Conservation (phyloP, 2,329 filamentous ascomycete species). For the Exserohilum rostratum region DNA sequence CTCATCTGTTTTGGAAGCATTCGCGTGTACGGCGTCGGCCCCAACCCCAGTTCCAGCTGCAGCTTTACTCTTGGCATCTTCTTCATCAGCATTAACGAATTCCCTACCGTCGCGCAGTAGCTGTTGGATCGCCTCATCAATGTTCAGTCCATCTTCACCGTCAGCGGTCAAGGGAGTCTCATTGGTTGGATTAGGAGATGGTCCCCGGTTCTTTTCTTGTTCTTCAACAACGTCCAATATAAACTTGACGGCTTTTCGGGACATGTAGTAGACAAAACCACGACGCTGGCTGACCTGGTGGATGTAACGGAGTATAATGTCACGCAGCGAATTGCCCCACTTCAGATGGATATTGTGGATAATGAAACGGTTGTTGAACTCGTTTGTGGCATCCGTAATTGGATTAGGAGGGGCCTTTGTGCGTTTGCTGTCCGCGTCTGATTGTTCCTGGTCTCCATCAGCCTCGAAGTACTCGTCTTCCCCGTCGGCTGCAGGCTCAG, state of each 20-base stretch:
- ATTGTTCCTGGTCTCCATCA: constrained; percentile 59
- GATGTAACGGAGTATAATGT: constrained; percentile 95
- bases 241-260: constrained; percentile 93
- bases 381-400: constrained; percentile 82
- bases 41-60: neutral
- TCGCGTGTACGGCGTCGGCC: constrained; percentile 20
- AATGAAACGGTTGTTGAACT: constrained; percentile 98
- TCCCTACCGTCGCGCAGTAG: constrained; percentile 83
- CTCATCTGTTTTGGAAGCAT: constrained; percentile 31
- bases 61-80: constrained; percentile 33
- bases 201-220: constrained; percentile 69
- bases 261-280: constrained; percentile 98
- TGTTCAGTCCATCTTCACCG: constrained; percentile 67
- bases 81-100: constrained; percentile 76
- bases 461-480: constrained; percentile 56
- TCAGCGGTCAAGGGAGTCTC: constrained; percentile 50
- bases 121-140: constrained; percentile 85
- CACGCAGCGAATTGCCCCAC: constrained; percentile 95
- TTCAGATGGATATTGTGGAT: constrained; percentile 97
- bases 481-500: constrained; percentile 50
- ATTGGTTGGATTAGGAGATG: constrained; percentile 34
- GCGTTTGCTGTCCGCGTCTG: constrained; percentile 55
- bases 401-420: constrained; percentile 66
- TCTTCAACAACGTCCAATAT: constrained; percentile 98
- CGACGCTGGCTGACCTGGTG: constrained; percentile 96